Evolutionary conservation across 345 rosid species (phyloP).

Genomic region (Murraya koenigii): DNA sequence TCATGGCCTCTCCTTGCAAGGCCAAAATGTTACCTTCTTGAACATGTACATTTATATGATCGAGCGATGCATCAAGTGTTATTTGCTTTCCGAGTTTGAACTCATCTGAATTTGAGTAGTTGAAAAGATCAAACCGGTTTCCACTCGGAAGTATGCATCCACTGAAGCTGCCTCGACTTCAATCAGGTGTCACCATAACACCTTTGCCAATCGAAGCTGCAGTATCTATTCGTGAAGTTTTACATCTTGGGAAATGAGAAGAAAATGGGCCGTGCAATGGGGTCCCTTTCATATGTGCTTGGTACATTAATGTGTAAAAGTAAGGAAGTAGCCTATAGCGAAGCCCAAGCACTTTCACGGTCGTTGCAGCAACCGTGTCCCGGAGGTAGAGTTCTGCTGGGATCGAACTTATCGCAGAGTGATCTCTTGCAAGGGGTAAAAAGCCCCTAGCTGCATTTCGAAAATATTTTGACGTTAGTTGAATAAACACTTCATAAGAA

Average conservation of each 20-base stretch:
- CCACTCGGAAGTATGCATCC: background rate
- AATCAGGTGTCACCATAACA: background rate
- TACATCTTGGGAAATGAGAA: background rate
- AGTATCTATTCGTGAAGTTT: background rate
- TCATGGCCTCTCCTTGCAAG: background rate
- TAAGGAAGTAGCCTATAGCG: background rate
- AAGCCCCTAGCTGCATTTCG: background rate
- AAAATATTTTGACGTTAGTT: background rate
- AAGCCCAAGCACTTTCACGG: background rate
- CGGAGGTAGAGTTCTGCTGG: background rate
- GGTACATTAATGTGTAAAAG: constrained; percentile 27
- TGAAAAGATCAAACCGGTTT: constrained; percentile 10
- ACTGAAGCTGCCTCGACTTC: background rate
- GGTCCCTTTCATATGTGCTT: constrained; percentile 23
- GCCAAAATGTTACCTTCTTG: constrained; percentile 6
- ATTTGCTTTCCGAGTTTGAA: background rate
- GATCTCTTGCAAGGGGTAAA: constrained; percentile 7
- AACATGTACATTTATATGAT: constrained; percentile 1
- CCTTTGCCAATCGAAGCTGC: background rate
- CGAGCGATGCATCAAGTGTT: background rate
- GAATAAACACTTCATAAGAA: background rate
- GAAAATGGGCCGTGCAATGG: background rate
- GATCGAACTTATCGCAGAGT: background rate
- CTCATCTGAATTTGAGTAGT: background rate
- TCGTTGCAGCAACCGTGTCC: background rate